Conservation (phyloP, 2,329 filamentous ascomycete genomes). For the Botryotinia convoluta region DNA sequence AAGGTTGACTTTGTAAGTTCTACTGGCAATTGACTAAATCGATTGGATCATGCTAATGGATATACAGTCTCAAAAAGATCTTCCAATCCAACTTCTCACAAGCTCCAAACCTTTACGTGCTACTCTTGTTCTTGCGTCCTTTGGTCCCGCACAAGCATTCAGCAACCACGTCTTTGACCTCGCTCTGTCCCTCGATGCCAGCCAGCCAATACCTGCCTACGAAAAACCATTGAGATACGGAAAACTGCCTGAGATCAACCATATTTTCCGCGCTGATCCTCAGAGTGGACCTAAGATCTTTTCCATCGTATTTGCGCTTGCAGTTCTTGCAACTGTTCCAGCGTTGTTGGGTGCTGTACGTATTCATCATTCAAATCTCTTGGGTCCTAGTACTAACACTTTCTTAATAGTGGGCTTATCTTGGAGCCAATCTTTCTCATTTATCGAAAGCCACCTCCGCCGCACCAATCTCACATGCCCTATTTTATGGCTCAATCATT, state of each 20-base stretch:
- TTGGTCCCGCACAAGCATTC: slow-evolving; percentile 69
- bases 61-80: slow-evolving; percentile 76
- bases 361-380: slow-evolving; percentile 28
- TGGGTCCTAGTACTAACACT: slow-evolving; percentile 27
- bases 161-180: slow-evolving; percentile 72
- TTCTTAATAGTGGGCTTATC: slow-evolving; percentile 64
- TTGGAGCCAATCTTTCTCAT: slow-evolving; percentile 83
- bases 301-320: slow-evolving; percentile 72
- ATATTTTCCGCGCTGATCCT: slow-evolving; percentile 81
- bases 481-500: slow-evolving; percentile 85
- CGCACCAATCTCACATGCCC: slow-evolving; percentile 74
- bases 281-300: slow-evolving; percentile 78
- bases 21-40: neutral
- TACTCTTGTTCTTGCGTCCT: slow-evolving; percentile 82
- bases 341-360: slow-evolving; percentile 68
- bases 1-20: slow-evolving; percentile 75
- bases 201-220: slow-evolving; percentile 56
- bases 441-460: slow-evolving; percentile 69
- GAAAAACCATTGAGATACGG: slow-evolving; percentile 77
- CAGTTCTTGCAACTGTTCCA: slow-evolving; percentile 72
- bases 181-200: slow-evolving; percentile 61
- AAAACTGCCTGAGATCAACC: slow-evolving; percentile 80
- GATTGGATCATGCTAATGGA: slow-evolving; percentile 26
- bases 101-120: slow-evolving; percentile 68
- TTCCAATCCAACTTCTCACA: slow-evolving; percentile 77